These are phyloP conservation scores for Penicillium vulpinum DNA, from an alignment of 2,329 filamentous ascomycete species.

Conservation along the genomic window DNA sequence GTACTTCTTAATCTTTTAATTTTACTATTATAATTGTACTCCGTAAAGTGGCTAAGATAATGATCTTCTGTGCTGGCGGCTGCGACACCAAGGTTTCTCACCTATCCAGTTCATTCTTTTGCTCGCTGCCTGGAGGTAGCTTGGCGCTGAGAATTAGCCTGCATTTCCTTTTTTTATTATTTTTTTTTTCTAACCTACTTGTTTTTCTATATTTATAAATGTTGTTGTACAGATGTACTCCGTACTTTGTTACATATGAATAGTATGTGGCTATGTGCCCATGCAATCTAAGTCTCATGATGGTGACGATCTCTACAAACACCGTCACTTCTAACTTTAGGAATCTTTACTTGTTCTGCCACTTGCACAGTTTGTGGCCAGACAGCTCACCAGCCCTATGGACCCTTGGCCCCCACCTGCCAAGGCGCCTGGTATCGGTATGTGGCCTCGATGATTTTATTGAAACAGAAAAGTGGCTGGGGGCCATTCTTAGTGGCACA, in stretches of 20 bases:
- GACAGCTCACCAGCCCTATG: slow-evolving; percentile 23
- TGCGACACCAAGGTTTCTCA: not conserved
- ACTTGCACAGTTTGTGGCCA: slow-evolving; percentile 9
- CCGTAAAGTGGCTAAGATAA: not conserved
- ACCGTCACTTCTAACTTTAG: not conserved
- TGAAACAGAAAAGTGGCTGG: not conserved
- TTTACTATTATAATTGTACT: not conserved
- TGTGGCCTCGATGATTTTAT: slow-evolving; percentile 17
- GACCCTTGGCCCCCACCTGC: slow-evolving; percentile 17
- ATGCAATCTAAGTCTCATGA: slow-evolving; percentile 3
- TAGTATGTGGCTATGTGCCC: not conserved
- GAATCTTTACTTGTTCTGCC: slow-evolving; percentile 2
- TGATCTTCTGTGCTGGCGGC: not conserved
- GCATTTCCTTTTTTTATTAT: not conserved
- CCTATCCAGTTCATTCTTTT: slow-evolving; percentile 23
- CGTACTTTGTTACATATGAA: not conserved
- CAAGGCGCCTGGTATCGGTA: slow-evolving; percentile 13
- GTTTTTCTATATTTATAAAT: not conserved
- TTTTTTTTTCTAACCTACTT: not conserved
- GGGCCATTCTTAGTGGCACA: not conserved
- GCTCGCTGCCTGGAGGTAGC: slow-evolving; percentile 23
- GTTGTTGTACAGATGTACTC: not conserved
- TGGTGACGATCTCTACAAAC: not conserved
- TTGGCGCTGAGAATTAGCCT: slow-evolving; percentile 14
- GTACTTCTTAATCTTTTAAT: not conserved